Conservation (phyloP, 2,329 filamentous ascomycete species). For the Aspergillus aculeatinus region DNA sequence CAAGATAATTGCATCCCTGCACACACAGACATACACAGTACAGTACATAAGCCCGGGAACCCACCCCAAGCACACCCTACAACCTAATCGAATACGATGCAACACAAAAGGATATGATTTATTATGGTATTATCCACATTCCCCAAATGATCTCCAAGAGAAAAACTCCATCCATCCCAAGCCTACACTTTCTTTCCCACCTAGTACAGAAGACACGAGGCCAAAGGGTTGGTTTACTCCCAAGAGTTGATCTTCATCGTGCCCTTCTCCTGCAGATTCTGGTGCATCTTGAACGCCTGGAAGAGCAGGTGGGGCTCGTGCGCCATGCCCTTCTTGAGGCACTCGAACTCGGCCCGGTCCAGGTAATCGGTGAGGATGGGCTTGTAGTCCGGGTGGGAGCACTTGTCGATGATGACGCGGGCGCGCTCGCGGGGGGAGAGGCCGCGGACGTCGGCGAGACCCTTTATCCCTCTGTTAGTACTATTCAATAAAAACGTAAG, state of each 20-base stretch:
- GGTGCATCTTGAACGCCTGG: conserved; percentile 87
- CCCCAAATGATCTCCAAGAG: too few species aligned
- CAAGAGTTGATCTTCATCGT: conserved; percentile 82
- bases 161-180: too few species aligned
- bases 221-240: conserved; percentile 35
- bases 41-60: too few species aligned
- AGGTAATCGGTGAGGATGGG: conserved; percentile 82
- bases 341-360: conserved; percentile 82
- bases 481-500: not conserved
- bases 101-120: too few species aligned
- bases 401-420: conserved; percentile 81
- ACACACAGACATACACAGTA: too few species aligned
- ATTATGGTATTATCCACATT: too few species aligned
- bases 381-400: conserved; percentile 79
- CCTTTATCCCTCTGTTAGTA: conserved; percentile 47
- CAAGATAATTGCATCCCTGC: too few species aligned
- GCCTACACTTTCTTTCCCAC: too few species aligned
- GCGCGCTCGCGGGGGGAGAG: conserved; percentile 77
- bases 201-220: too few species aligned
- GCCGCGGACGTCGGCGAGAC: conserved; percentile 81
- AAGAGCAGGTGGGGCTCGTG: conserved; percentile 87
- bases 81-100: too few species aligned
- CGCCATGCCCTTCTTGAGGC: conserved; percentile 80
- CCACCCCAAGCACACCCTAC: too few species aligned
- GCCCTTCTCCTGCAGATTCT: conserved; percentile 75